A percentile compares a stretch with the other conserved stretches of the same genome.
phyloP scores from a whole-genome alignment of 2,329 filamentous ascomycete genomes.

The Bipolaris cookei region DNA sequence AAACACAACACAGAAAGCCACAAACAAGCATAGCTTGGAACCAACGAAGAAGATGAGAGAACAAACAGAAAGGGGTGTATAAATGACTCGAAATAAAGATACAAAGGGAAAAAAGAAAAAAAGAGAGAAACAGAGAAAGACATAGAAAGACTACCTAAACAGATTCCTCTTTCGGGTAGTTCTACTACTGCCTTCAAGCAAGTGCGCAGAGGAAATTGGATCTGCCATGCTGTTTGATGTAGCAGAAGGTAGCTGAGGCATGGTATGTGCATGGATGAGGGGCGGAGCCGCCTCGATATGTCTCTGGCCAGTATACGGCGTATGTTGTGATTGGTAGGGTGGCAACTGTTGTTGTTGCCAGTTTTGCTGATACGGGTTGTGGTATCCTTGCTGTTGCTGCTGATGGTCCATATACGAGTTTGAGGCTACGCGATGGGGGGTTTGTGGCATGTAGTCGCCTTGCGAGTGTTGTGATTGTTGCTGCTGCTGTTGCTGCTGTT shows the following conservation, averaged over 20 bases:
- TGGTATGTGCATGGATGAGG: conserved; percentile 36
- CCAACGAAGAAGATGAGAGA: background rate
- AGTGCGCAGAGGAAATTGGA: conserved; percentile 7
- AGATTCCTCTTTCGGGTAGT: conserved; percentile 29
- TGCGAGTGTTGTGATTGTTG: conserved; percentile 10
- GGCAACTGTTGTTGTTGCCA: conserved; percentile 20
- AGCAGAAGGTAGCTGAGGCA: conserved; percentile 31
- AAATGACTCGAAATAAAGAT: background rate
- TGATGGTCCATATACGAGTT: conserved; percentile 21
- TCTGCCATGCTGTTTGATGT: background rate
- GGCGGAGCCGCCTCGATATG: conserved; percentile 28
- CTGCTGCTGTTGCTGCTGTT: conserved; percentile 15
- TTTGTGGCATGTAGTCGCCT: conserved; percentile 38
- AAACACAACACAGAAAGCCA: too few relatives aligned
- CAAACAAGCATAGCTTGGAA: too few relatives aligned
- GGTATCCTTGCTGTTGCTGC: conserved; percentile 27
- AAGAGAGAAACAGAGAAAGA: background rate
- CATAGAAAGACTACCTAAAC: conserved; percentile 20
- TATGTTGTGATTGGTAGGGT: conserved; percentile 19
- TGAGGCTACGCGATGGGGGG: conserved; percentile 36
- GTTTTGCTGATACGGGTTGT: conserved; percentile 22
- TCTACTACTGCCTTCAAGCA: conserved; percentile 20
- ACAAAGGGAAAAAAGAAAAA: background rate
- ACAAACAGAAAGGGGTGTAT: background rate
- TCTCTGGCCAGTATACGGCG: conserved; percentile 14